Conservation (phyloP, 805 yeast genomes). For the Candida hungchunana region DNA sequence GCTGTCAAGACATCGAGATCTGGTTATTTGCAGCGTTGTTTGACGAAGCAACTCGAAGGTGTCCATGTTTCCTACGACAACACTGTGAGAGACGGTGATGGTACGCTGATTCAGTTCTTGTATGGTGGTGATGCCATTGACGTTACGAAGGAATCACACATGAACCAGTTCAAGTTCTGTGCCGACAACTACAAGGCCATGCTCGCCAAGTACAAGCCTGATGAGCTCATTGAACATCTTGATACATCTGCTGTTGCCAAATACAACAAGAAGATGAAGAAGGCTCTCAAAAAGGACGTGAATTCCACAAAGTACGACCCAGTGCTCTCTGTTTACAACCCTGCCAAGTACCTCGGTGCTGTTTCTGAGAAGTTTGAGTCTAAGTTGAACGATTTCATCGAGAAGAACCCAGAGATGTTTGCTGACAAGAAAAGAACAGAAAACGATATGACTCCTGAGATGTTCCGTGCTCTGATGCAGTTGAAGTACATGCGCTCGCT, state of each 20-base stretch:
- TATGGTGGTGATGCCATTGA: conserved; percentile 98
- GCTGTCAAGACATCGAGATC: conserved; percentile 98
- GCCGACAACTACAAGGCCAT: conserved; percentile 85
- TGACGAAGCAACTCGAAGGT: conserved; percentile 97
- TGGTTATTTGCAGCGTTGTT: conserved; percentile 97
- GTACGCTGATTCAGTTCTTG: conserved; percentile 86
- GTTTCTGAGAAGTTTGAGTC: conserved; percentile 87
- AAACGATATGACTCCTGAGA: conserved; percentile 60
- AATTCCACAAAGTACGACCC: conserved; percentile 80
- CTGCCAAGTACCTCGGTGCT: conserved; percentile 86
- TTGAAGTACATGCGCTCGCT: conserved; percentile 95
- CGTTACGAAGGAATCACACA: conserved; percentile 89
- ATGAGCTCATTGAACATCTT: conserved; percentile 61
- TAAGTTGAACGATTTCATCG: conserved; percentile 68
- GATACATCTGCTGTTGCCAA: conserved; percentile 80
- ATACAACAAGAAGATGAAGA: conserved; percentile 79
- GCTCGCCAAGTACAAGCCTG: conserved; percentile 82
- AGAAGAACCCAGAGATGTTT: conserved; percentile 50
- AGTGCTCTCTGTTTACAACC: conserved; percentile 77
- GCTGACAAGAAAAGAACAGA: no score
- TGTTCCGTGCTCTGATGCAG: conserved; percentile 95
- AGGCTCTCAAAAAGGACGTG: conserved; percentile 61
- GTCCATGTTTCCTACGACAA: conserved; percentile 92
- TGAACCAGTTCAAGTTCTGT: conserved; percentile 92
- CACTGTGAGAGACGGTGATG: conserved; percentile 93